Percentiles rank a stretch among this genome's conserved stretches.
Conservation (phyloP, 306 rosid genomes). For the Astragalus glycyphyllos region DNA sequence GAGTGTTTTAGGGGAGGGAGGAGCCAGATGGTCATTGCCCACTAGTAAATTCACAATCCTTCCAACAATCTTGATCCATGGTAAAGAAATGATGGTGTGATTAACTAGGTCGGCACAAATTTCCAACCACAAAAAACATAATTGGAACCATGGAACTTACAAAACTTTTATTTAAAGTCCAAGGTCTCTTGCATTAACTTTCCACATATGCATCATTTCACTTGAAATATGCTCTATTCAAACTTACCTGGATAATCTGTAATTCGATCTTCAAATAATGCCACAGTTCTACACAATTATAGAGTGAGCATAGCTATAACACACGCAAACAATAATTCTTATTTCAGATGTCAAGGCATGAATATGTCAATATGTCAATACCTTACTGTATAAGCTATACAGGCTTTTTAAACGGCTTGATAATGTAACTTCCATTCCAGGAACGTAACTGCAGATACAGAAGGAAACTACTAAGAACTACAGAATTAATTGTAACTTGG, state of each 20-base stretch:
- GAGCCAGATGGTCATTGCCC: not conserved
- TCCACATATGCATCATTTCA: constrained; percentile 7
- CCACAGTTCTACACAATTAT: constrained; percentile 24
- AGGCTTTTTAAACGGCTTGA: constrained; percentile 93
- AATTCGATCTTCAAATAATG: constrained; percentile 31
- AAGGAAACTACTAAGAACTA: constrained; percentile 34
- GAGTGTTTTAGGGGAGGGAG: constrained; percentile 14
- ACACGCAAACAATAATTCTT: constrained; percentile 8
- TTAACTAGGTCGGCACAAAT: constrained; percentile 10
- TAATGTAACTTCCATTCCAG: constrained; percentile 96
- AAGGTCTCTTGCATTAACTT: constrained; percentile 21
- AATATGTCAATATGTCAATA: constrained; percentile 41
- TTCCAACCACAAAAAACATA: not conserved
- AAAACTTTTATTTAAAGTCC: constrained; percentile 14
- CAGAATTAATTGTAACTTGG: constrained; percentile 20
- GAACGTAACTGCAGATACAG: constrained; percentile 78
- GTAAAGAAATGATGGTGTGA: constrained; percentile 15
- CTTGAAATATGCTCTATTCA: constrained; percentile 5
- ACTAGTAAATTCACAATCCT: constrained; percentile 24
- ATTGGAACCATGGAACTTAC: not conserved
- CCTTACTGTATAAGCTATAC: constrained; percentile 95
- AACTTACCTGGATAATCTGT: constrained; percentile 29
- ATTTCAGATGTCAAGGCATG: constrained; percentile 38
- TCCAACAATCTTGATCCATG: constrained; percentile 12
- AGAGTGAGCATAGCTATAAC: constrained; percentile 11